Percentiles rank a stretch among this genome's conserved stretches.
Conservation (phyloP, 202 grass and related monocot species). For the Cymbopogon flexuosus region DNA sequence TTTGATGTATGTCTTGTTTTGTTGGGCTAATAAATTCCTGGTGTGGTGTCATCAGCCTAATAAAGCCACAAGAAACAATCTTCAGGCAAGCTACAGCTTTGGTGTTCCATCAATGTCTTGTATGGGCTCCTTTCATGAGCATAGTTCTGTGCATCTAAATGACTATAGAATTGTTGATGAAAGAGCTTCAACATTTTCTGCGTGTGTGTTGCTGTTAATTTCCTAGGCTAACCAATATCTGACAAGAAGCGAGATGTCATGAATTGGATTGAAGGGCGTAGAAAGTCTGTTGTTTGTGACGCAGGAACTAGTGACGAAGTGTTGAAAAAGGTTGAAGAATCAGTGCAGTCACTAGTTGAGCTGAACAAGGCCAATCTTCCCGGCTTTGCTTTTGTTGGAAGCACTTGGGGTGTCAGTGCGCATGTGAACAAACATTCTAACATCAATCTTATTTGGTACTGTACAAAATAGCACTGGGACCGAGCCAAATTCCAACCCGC, state of each 20-base stretch:
- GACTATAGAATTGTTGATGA: background rate
- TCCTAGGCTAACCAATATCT: background rate
- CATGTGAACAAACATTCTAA: no score
- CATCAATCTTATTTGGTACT: no score
- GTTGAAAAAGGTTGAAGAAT: background rate
- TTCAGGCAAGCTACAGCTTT: background rate
- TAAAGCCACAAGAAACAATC: background rate
- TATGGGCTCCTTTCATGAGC: background rate
- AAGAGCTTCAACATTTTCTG: background rate
- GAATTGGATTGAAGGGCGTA: no score
- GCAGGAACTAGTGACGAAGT: no score
- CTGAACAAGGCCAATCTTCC: background rate
- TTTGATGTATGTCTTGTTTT: background rate
- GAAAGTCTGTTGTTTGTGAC: no score
- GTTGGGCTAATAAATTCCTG: background rate
- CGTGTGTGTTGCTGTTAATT: background rate
- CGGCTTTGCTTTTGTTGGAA: no score
- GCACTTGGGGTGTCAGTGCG: no score
- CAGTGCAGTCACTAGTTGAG: background rate
- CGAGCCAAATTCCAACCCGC: no score
- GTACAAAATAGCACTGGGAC: no score
- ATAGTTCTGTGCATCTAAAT: background rate
- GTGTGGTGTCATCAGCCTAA: background rate
- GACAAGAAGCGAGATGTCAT: conserved; percentile 69
- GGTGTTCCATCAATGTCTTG: background rate